These are phyloP conservation scores for Ustilago lituana DNA, from an alignment of 1,284 basidiomycete species.

Conservation along the genomic window DNA sequence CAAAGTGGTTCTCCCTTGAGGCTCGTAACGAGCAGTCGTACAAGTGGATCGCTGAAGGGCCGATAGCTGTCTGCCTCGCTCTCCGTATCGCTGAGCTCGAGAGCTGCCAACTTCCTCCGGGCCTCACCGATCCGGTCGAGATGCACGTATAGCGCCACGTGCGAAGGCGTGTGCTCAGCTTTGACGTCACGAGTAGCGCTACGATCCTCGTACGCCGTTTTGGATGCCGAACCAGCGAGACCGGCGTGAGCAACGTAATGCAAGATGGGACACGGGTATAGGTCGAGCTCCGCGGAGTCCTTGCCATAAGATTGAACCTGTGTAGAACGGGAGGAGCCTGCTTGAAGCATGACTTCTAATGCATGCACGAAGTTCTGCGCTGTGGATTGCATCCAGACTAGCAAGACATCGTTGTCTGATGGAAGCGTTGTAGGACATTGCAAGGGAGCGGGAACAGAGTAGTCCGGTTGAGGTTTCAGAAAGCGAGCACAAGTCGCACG, in stretches of 20 bases:
- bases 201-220: too few relatives aligned
- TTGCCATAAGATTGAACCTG: not conserved
- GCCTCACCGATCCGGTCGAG: constrained; percentile 23
- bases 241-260: constrained; percentile 22
- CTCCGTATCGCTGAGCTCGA: constrained; percentile 11
- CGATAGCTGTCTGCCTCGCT: not conserved
- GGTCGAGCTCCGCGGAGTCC: not conserved
- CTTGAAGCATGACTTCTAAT: constrained; percentile 18
- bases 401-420: not conserved
- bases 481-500: constrained; percentile 24
- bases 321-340: not conserved
- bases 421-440: not conserved
- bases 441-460: not conserved
- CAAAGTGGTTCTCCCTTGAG: constrained; percentile 20
- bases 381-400: constrained; percentile 33
- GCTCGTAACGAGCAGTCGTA: constrained; percentile 28
- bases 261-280: constrained; percentile 27
- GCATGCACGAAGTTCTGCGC: constrained; percentile 21
- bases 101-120: constrained; percentile 6
- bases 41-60: constrained; percentile 18
- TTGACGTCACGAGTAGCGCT: too few relatives aligned
- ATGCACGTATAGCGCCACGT: constrained; percentile 31
- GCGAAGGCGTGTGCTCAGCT: constrained; percentile 4
- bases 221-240: too few relatives aligned
- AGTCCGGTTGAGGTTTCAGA: not conserved